phyloP scores from a whole-genome alignment of 305 asterid species.

The Solanum hybrid region DNA sequence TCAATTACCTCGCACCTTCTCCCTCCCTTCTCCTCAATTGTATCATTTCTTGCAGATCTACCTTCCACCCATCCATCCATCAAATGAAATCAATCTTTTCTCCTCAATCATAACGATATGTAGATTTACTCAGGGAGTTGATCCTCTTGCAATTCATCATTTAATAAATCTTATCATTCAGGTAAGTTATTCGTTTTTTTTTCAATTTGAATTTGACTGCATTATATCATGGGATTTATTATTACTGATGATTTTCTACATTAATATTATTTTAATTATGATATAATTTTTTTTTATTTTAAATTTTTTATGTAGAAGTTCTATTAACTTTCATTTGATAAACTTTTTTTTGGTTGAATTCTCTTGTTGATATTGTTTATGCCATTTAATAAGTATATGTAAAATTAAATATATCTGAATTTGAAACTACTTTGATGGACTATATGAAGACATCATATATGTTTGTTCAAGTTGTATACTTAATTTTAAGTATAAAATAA shows the following conservation, averaged over 20 bases:
- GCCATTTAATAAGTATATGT: not conserved
- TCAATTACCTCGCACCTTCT: not conserved
- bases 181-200: not conserved
- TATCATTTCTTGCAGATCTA: too few species aligned
- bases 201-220: not conserved
- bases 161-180: too few species aligned
- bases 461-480: not conserved
- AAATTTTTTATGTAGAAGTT: not conserved
- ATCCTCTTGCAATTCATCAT: not conserved
- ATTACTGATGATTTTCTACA: not conserved
- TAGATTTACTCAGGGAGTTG: not conserved
- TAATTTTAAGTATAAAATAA: too few species aligned
- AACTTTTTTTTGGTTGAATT: not conserved
- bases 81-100: not conserved
- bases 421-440: not conserved
- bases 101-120: not conserved
- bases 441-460: not conserved
- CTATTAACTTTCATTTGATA: not conserved
- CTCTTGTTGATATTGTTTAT: too few species aligned
- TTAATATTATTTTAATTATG: too few species aligned
- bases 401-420: not conserved
- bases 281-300: too few species aligned
- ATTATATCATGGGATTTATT: too few species aligned
- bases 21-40: not conserved
- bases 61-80: not conserved